Percentiles rank a stretch among this genome's conserved stretches.
phyloP scores from a whole-genome alignment of 352 stramenopile genomes.

The Phytophthora litchii region DNA sequence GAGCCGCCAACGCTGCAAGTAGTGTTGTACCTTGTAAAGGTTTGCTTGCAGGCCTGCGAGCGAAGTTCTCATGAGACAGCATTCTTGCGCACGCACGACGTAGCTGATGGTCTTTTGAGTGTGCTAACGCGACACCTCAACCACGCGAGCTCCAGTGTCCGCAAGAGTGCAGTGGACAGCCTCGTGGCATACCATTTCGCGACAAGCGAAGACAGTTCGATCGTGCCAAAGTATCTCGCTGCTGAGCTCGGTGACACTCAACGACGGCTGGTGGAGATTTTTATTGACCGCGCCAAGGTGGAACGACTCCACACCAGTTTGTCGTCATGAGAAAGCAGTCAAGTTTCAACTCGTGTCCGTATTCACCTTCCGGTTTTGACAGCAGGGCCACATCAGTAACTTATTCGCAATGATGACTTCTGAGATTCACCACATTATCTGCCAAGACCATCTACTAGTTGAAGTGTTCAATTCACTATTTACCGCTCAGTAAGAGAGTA shows the following conservation, averaged over 20 bases:
- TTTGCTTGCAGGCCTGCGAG: conserved; percentile 47
- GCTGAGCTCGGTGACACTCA: conserved; percentile 58
- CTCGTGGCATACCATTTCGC: conserved; percentile 74
- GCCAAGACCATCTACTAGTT: too few species aligned
- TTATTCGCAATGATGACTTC: conserved; percentile 16
- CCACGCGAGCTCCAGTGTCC: conserved; percentile 66
- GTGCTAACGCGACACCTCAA: conserved; percentile 43
- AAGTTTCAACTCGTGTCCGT: not conserved
- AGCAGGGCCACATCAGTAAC: conserved; percentile 8
- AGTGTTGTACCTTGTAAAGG: conserved; percentile 53
- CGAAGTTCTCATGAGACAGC: conserved; percentile 14
- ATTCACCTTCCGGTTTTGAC: too few species aligned
- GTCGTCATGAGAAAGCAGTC: conserved; percentile 10
- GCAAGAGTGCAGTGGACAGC: conserved; percentile 70
- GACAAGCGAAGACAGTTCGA: conserved; percentile 42
- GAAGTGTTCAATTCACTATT: not conserved
- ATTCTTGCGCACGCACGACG: conserved; percentile 44
- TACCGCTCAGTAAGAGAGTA: too few species aligned
- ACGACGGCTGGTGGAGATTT: conserved; percentile 72
- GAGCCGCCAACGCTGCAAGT: conserved; percentile 58
- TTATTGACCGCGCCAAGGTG: conserved; percentile 69
- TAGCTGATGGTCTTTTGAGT: conserved; percentile 38
- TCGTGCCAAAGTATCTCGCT: conserved; percentile 53
- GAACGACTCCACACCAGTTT: conserved; percentile 36
- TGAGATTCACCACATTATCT: conserved; percentile 1